Conservation (phyloP, 2,329 filamentous ascomycete genomes). For the Berkeleyomyces basicola region DNA sequence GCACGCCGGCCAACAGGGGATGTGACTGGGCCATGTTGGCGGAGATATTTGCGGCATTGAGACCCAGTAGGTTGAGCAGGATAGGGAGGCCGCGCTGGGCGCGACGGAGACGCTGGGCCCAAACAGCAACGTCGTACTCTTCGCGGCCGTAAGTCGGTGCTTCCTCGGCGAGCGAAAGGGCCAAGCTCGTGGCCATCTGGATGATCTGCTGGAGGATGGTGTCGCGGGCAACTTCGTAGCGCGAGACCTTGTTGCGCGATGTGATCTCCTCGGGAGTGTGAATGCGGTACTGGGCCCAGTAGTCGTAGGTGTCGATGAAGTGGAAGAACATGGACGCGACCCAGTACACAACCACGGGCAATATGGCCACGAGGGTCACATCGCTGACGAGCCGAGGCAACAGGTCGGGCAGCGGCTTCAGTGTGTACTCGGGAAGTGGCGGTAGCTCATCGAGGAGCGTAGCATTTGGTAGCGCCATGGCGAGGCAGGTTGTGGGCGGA, state of each 20-base stretch:
- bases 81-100: slow-evolving; percentile 63
- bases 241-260: slow-evolving; percentile 71
- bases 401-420: slow-evolving; percentile 53
- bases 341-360: slow-evolving; percentile 82
- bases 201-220: slow-evolving; percentile 85
- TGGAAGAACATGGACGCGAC: slow-evolving; percentile 72
- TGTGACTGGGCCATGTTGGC: slow-evolving; percentile 56
- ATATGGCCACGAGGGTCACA: slow-evolving; percentile 56
- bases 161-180: slow-evolving; percentile 56
- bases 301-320: slow-evolving; percentile 65
- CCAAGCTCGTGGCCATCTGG: slow-evolving; percentile 55
- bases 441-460: slow-evolving; percentile 47
- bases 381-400: slow-evolving; percentile 60
- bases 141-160: slow-evolving; percentile 60
- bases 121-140: slow-evolving; percentile 74
- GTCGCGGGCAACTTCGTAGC: slow-evolving; percentile 75
- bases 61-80: slow-evolving; percentile 51
- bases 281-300: slow-evolving; percentile 80
- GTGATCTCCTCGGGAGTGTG: slow-evolving; percentile 87
- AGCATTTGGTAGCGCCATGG: slow-evolving; percentile 35
- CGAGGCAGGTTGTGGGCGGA: slow-evolving; percentile 10
- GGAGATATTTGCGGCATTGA: slow-evolving; percentile 61
- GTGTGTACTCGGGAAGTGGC: slow-evolving; percentile 67
- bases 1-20: slow-evolving; percentile 55
- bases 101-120: slow-evolving; percentile 68